A percentile compares a stretch with the other conserved stretches of the same genome.
Evolutionary conservation across 805 yeast species (phyloP).

Genomic region (Ogataea ganodermae): DNA sequence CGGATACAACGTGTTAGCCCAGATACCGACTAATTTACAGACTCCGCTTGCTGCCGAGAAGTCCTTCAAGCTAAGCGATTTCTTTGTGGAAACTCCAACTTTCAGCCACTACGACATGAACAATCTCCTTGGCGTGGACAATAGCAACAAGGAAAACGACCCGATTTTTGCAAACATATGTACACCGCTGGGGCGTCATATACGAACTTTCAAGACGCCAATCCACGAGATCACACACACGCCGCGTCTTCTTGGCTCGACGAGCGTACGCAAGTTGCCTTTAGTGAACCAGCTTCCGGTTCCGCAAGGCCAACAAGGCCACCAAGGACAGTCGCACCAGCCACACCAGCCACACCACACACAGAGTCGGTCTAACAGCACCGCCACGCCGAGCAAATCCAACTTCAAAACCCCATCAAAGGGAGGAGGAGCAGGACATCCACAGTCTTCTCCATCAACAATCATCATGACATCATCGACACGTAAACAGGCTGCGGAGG

Average conservation of each 20-base stretch:
- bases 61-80: constrained; percentile 25
- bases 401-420: constrained; percentile 28
- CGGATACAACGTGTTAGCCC: not conserved
- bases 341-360: too few relatives aligned
- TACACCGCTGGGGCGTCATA: constrained; percentile 19
- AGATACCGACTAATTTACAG: constrained; percentile 12
- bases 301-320: not conserved
- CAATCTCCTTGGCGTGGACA: constrained; percentile 18
- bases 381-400: constrained; percentile 20
- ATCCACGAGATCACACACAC: constrained; percentile 24
- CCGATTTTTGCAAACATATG: constrained; percentile 24
- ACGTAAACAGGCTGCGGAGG: constrained; percentile 20
- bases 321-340: constrained; percentile 7
- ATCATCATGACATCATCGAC: constrained; percentile 32
- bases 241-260: constrained; percentile 21
- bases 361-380: constrained; percentile 3
- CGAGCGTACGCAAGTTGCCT: constrained; percentile 21
- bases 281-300: constrained; percentile 15
- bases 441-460: constrained; percentile 38
- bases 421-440: constrained; percentile 9
- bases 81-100: constrained; percentile 28
- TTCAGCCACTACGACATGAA: constrained; percentile 23
- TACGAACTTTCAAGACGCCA: constrained; percentile 26
- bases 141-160: constrained; percentile 28
- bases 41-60: constrained; percentile 26